Percentiles rank a stretch among this genome's conserved stretches.
These are phyloP conservation scores for Xerocomus spinulosus DNA, from an alignment of 768 basidiomycete species.

Conservation along the genomic window DNA sequence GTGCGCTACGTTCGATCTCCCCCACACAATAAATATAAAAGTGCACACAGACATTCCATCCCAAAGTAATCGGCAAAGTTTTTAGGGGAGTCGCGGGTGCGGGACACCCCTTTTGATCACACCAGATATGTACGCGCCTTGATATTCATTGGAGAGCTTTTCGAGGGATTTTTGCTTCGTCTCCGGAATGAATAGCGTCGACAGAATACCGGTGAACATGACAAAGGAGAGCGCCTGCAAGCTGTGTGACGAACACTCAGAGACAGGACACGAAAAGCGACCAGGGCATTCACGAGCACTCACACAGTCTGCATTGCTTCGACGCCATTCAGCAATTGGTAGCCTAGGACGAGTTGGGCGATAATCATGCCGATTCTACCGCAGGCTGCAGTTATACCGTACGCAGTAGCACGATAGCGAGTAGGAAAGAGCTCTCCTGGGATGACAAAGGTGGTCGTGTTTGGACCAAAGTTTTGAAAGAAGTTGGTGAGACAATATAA, in stretches of 20 bases:
- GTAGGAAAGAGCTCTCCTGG: constrained; percentile 80
- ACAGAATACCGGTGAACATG: constrained; percentile 81
- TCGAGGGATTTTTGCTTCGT: constrained; percentile 64
- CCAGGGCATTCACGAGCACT: constrained; percentile 21
- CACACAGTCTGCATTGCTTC: constrained; percentile 64
- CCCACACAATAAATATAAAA: not conserved
- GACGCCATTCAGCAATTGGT: constrained; percentile 50
- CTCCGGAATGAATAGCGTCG: constrained; percentile 79
- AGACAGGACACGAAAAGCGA: not conserved
- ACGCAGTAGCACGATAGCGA: constrained; percentile 64
- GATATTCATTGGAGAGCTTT: constrained; percentile 67
- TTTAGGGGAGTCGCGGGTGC: not conserved
- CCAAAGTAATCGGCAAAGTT: not conserved
- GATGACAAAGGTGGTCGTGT: constrained; percentile 68
- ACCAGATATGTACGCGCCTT: constrained; percentile 51
- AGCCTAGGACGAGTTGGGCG: constrained; percentile 71
- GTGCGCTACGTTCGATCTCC: not conserved
- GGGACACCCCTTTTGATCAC: constrained; percentile 15
- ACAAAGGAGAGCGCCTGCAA: constrained; percentile 76
- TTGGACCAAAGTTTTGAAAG: constrained; percentile 24
- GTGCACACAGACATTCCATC: not conserved
- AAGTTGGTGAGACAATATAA: constrained; percentile 14
- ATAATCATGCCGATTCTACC: constrained; percentile 77
- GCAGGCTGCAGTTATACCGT: constrained; percentile 71
- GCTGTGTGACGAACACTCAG: constrained; percentile 30